phyloP scores from a whole-genome alignment of 2,329 filamentous ascomycete species.

The Thielaviopsis populi region DNA sequence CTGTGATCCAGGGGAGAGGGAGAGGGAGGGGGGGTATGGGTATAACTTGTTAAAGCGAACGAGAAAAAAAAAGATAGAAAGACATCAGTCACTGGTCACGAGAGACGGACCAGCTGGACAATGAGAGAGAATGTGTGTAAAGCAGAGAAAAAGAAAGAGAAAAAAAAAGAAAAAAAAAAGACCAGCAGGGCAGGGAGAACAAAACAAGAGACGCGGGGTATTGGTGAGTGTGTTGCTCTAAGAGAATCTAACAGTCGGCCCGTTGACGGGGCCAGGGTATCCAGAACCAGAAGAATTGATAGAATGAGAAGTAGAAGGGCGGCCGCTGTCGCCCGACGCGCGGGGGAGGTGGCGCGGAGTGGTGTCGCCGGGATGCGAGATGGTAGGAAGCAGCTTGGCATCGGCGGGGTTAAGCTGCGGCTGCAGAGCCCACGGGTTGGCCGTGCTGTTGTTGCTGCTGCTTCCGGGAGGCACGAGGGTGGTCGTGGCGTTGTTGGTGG shows the following conservation, averaged over 20 bases:
- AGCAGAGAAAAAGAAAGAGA: slow-evolving; percentile 20
- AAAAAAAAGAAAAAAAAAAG: slow-evolving; percentile 24
- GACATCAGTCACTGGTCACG: not conserved
- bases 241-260: slow-evolving; percentile 59
- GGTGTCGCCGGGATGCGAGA: slow-evolving; percentile 60
- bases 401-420: slow-evolving; percentile 51
- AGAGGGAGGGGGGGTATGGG: slow-evolving; percentile 8
- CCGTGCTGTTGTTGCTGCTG: slow-evolving; percentile 24
- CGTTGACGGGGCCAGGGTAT: slow-evolving; percentile 73
- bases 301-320: slow-evolving; percentile 89
- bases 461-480: slow-evolving; percentile 14
- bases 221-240: slow-evolving; percentile 30
- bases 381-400: slow-evolving; percentile 43
- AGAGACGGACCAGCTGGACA: not conserved
- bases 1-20: slow-evolving; percentile 16
- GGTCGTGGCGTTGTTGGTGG: not conserved
- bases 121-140: slow-evolving; percentile 4
- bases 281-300: slow-evolving; percentile 54
- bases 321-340: slow-evolving; percentile 78
- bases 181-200: slow-evolving; percentile 33
- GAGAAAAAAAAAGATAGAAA: slow-evolving; percentile 14
- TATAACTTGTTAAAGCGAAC: slow-evolving; percentile 17
- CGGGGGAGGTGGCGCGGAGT: slow-evolving; percentile 73
- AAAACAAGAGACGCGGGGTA: slow-evolving; percentile 29
- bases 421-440: slow-evolving; percentile 50